A percentile compares a stretch with the other conserved stretches of the same genome.
These are phyloP conservation scores for Pulveroboletus sp. DNA, from an alignment of 768 basidiomycete genomes.

Conservation along the genomic window DNA sequence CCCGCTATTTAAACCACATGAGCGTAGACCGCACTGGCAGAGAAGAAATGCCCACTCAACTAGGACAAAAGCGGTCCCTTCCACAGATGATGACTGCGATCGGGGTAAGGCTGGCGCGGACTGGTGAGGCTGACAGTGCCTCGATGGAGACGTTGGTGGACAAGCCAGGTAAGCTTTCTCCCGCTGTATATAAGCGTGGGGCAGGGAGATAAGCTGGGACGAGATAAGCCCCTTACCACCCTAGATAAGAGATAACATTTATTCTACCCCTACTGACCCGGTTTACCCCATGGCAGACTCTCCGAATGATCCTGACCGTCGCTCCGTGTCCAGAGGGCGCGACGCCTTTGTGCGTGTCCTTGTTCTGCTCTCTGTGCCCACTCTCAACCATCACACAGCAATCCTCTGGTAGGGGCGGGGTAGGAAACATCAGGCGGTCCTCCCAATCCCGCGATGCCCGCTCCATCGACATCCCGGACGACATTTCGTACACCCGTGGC, in stretches of 20 bases:
- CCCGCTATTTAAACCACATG: conserved; percentile 13
- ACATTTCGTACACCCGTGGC: conserved; percentile 54
- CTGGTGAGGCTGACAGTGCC: background rate
- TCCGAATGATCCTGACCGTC: conserved; percentile 27
- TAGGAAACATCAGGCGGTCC: conserved; percentile 60
- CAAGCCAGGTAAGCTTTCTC: conserved; percentile 13
- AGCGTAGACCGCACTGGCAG: background rate
- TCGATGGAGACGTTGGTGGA: conserved; percentile 12
- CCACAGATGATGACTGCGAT: conserved; percentile 20
- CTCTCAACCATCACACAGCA: conserved; percentile 28
- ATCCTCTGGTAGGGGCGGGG: conserved; percentile 66
- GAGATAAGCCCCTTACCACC: conserved; percentile 16
- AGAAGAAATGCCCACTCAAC: conserved; percentile 5
- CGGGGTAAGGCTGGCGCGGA: conserved; percentile 13
- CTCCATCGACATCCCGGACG: conserved; percentile 47
- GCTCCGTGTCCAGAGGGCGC: conserved; percentile 58
- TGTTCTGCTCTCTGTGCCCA: background rate
- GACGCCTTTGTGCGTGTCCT: conserved; percentile 50
- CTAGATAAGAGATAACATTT: conserved; percentile 16
- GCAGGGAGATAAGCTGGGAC: conserved; percentile 14
- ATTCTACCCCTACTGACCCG: conserved; percentile 4
- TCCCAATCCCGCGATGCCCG: conserved; percentile 45
- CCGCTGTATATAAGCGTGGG: background rate
- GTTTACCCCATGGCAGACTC: conserved; percentile 23
- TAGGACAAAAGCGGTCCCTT: conserved; percentile 7